These are phyloP conservation scores for Penicillium parvum DNA, from an alignment of 495 filamentous ascomycete species.

Conservation along the genomic window DNA sequence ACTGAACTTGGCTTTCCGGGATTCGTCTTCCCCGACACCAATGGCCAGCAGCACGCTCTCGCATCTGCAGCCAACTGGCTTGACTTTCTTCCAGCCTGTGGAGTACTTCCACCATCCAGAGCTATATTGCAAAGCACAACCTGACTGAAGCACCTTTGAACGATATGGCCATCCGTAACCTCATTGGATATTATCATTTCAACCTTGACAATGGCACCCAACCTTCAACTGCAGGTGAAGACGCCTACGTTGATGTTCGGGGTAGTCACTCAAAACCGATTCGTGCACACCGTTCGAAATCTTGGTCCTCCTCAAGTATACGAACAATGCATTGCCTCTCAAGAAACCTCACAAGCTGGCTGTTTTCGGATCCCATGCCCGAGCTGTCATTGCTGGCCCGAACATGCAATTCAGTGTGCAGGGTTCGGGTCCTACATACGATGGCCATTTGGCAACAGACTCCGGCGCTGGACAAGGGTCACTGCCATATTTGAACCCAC, in stretches of 20 bases:
- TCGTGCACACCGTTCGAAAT: constrained; percentile 50
- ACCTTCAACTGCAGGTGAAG: constrained; percentile 59
- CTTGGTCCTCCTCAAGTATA: constrained; percentile 58
- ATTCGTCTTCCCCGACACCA: constrained; percentile 47
- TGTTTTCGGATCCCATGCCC: too few relatives aligned
- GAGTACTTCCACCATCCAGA: constrained; percentile 14
- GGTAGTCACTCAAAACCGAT: constrained; percentile 48
- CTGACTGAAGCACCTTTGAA: constrained; percentile 44
- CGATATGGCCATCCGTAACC: constrained; percentile 53
- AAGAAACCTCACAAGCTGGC: constrained; percentile 38
- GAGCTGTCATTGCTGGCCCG: too few relatives aligned
- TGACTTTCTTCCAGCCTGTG: constrained; percentile 19
- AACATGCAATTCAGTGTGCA: too few relatives aligned
- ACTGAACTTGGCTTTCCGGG: constrained; percentile 53
- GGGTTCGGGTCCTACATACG: too few relatives aligned
- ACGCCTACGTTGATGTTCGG: constrained; percentile 58
- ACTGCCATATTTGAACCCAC: constrained; percentile 50
- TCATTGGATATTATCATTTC: constrained; percentile 49
- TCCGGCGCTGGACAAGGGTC: constrained; percentile 27
- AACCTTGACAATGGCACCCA: constrained; percentile 52
- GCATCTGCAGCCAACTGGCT: constrained; percentile 10
- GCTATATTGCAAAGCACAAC: constrained; percentile 30
- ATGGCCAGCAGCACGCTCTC: constrained; percentile 48
- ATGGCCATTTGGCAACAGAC: constrained; percentile 16
- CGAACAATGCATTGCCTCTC: constrained; percentile 49